Base-by-base conservation (phyloP, 2,329 filamentous ascomycete species). In the Parastagonospora avenae region DNA sequence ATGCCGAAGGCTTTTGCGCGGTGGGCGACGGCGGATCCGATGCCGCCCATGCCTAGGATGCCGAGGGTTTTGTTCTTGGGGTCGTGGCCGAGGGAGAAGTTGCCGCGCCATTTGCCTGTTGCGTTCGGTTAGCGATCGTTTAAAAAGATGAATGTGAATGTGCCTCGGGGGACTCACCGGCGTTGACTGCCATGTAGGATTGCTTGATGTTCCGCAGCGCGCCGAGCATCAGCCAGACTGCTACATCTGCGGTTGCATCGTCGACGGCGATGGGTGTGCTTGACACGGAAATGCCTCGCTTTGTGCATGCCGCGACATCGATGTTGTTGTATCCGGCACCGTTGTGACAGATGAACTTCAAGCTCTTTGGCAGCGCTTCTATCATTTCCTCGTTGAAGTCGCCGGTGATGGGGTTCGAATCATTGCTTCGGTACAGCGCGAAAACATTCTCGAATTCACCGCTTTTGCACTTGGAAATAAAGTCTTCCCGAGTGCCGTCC, bases 281-380 rank as follows among this genome's bases (percentile, higher is more conserved):
- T 56, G 76, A 76, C n/a, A 79, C 73, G 1, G 65, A 59, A 24
- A 80, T 79, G 2, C 73, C 73, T 57, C 59, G 75, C 55, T 76
- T 66, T 24, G 79, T 80, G 66, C 82, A 85, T 16, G 78, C 80
- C 1, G 74, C 67, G 11, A 85, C 74, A 50, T 85, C 82, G 41
- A 86, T 79, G 59, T 84, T 84, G 64, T 85, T 83, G 67, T 86
- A 86, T 4, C 83, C 83, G 1, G 83, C 83, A 12, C 83, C 76
- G 43, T 79, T 78, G 57, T 80, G 78, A 46, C 74, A 76, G 19
- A 78, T 74, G 53, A 70, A 79, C 43, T 76, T 77, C 44, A 79
- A 35, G 52, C 67, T 73, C 49, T 71, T 67, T 0, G 78, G 78
- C 6, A 80, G 62, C 5, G 62, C 71, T 8, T 69, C 60, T 2